Conservation (phyloP, 2,329 filamentous ascomycete species). For the Aspergillus glaucus region DNA sequence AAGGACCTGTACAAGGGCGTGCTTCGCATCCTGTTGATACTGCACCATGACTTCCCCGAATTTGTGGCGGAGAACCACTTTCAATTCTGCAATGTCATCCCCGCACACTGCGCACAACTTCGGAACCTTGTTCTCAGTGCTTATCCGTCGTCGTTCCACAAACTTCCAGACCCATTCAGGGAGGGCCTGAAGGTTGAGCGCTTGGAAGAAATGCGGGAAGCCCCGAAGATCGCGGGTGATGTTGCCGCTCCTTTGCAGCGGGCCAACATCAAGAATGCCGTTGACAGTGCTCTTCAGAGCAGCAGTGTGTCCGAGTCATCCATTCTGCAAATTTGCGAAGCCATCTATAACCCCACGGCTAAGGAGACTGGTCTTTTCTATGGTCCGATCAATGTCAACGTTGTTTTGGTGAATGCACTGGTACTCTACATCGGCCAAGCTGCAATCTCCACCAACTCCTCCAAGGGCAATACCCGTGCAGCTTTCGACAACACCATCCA, state of each 20-base stretch:
- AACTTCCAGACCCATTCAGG: conserved; percentile 67
- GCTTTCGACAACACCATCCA: conserved; percentile 64
- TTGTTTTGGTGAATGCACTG: conserved; percentile 69
- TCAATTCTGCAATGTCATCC: conserved; percentile 72
- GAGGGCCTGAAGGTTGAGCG: conserved; percentile 69
- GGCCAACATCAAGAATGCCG: conserved; percentile 47
- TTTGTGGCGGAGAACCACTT: conserved; percentile 85
- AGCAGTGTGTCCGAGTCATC: conserved; percentile 62
- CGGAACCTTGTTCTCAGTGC: conserved; percentile 83
- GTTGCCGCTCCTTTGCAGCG: conserved; percentile 44
- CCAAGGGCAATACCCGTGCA: conserved; percentile 51
- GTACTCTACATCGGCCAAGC: conserved; percentile 74
- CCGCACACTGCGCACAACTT: conserved; percentile 76
- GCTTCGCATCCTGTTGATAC: conserved; percentile 71
- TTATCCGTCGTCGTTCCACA: conserved; percentile 62
- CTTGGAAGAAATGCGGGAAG: conserved; percentile 65
- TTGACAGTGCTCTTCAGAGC: conserved; percentile 48
- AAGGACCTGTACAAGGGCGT: conserved; percentile 82
- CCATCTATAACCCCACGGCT: conserved; percentile 56
- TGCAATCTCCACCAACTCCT: conserved; percentile 55
- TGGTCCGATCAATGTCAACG: conserved; percentile 62
- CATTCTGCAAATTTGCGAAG: conserved; percentile 69
- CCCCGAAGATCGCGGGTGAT: conserved; percentile 61
- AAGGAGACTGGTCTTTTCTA: conserved; percentile 61
- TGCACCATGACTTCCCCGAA: conserved; percentile 92